Conservation (phyloP, 306 rosid genomes). For the Vicia faba region DNA sequence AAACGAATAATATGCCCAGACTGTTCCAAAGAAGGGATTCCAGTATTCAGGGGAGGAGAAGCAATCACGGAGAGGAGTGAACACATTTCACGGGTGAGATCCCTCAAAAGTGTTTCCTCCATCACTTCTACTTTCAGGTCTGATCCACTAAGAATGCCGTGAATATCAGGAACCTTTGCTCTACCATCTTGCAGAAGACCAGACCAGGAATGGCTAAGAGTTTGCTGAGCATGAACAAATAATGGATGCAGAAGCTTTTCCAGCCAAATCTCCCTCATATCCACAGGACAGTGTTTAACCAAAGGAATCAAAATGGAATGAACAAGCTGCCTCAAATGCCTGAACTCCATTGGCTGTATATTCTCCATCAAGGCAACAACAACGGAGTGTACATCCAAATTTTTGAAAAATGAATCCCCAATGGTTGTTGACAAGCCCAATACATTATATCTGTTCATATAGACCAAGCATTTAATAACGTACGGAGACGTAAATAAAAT, state of each 20-base stretch:
- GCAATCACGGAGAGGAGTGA: slow-evolving; percentile 72
- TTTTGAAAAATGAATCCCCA: slow-evolving; percentile 81
- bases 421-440: slow-evolving; percentile 87
- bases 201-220: slow-evolving; percentile 82
- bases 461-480: slow-evolving; percentile 33
- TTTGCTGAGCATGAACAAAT: slow-evolving; percentile 67
- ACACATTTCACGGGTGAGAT: slow-evolving; percentile 86
- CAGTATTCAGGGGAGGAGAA: slow-evolving; percentile 70
- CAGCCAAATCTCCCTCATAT: slow-evolving; percentile 89
- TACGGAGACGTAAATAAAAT: slow-evolving; percentile 24
- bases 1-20: slow-evolving; percentile 76
- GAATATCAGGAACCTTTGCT: slow-evolving; percentile 88
- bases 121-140: slow-evolving; percentile 93
- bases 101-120: slow-evolving; percentile 90
- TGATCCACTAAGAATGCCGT: slow-evolving; percentile 64
- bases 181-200: slow-evolving; percentile 85
- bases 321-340: slow-evolving; percentile 88
- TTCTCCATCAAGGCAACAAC: slow-evolving; percentile 84
- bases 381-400: slow-evolving; percentile 66
- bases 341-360: slow-evolving; percentile 92
- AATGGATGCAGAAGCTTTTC: slow-evolving; percentile 86
- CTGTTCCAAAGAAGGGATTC: slow-evolving; percentile 87
- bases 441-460: slow-evolving; percentile 72
- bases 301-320: slow-evolving; percentile 83
- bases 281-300: slow-evolving; percentile 76